Evolutionary conservation across 2,329 filamentous ascomycete genomes (phyloP).

Genomic region (Alternaria gansuensis): DNA sequence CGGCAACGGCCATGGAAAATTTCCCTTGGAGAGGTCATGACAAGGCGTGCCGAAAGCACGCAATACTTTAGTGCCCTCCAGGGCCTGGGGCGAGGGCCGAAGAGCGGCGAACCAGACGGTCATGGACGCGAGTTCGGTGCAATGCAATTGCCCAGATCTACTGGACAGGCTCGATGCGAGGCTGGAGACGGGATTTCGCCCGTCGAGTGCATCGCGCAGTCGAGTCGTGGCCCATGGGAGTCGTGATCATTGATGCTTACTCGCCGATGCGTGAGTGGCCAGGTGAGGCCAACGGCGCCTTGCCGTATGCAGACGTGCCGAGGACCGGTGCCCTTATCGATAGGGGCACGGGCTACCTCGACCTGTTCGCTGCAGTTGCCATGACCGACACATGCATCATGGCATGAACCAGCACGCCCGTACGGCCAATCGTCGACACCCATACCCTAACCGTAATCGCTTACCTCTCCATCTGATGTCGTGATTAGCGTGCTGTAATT

Average conservation of each 20-base stretch:
- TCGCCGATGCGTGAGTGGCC: constrained; percentile 29
- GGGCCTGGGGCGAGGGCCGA: constrained; percentile 28
- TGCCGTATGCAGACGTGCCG: constrained; percentile 27
- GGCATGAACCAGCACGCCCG: constrained; percentile 31
- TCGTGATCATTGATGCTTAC: constrained; percentile 20
- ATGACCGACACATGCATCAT: constrained; percentile 33
- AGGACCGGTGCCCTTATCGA: constrained; percentile 32
- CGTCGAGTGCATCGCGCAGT: constrained; percentile 13
- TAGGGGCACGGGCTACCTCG: constrained; percentile 26
- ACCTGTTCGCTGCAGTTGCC: constrained; percentile 28
- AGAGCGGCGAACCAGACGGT: constrained; percentile 25
- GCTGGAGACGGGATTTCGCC: constrained; percentile 7
- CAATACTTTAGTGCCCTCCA: constrained; percentile 31
- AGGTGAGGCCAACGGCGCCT: constrained; percentile 20
- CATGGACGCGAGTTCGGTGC: constrained; percentile 19
- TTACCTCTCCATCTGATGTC: constrained; percentile 44
- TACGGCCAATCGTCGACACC: constrained; percentile 31
- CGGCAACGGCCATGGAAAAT: constrained; percentile 42
- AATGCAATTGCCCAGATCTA: constrained; percentile 13
- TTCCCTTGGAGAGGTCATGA: constrained; percentile 37
- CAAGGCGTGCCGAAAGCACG: constrained; percentile 32
- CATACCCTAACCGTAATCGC: constrained; percentile 23
- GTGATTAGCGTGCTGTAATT: constrained; percentile 42
- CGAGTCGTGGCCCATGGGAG: constrained; percentile 13
- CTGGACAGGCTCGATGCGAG: constrained; percentile 23